Evolutionary conservation across 805 yeast species (phyloP).

Genomic region (Brettanomyces nanus): DNA sequence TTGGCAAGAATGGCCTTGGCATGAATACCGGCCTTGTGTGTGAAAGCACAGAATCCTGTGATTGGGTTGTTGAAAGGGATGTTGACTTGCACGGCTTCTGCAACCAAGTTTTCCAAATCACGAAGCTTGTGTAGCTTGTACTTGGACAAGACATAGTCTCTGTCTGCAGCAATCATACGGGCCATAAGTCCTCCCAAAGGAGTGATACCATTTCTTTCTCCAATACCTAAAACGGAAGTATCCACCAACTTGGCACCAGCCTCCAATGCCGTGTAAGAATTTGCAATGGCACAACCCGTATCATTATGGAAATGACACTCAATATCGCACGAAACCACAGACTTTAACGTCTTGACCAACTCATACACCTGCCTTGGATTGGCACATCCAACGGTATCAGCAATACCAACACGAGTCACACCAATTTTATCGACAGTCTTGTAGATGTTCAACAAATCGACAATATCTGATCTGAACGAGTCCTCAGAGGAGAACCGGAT

Average conservation of each 20-base stretch:
- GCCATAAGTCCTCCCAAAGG: slow-evolving; percentile 98
- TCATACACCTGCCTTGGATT: slow-evolving; percentile 99
- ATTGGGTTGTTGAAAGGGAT: slow-evolving; percentile 97
- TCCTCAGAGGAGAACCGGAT: slow-evolving; percentile 96
- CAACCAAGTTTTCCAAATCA: slow-evolving; percentile 91
- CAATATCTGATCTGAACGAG: slow-evolving; percentile 94
- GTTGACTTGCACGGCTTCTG: slow-evolving; percentile 95
- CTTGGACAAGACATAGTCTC: slow-evolving; percentile 90
- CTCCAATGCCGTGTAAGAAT: slow-evolving; percentile 96
- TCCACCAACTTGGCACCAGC: slow-evolving; percentile 95
- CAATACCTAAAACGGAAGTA: slow-evolving; percentile 93
- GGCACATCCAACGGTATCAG: slow-evolving; percentile 98
- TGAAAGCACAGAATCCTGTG: slow-evolving; percentile 98
- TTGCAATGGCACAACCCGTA: slow-evolving; percentile 98
- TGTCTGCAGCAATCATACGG: slow-evolving; percentile 97
- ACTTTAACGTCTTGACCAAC: slow-evolving; percentile 84
- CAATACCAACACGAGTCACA: slow-evolving; percentile 97
- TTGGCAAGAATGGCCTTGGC: slow-evolving; percentile 98
- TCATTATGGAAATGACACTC: slow-evolving; percentile 99
- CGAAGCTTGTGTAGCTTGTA: slow-evolving; percentile 93
- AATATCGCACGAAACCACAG: slow-evolving; percentile 92
- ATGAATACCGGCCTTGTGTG: slow-evolving; percentile 99
- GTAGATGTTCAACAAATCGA: slow-evolving; percentile 89
- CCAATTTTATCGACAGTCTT: slow-evolving; percentile 96
- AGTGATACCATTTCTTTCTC: slow-evolving; percentile 98